A percentile compares a stretch with the other conserved stretches of the same genome.
Conservation (phyloP, 345 rosid species). For the Salix brachista region DNA sequence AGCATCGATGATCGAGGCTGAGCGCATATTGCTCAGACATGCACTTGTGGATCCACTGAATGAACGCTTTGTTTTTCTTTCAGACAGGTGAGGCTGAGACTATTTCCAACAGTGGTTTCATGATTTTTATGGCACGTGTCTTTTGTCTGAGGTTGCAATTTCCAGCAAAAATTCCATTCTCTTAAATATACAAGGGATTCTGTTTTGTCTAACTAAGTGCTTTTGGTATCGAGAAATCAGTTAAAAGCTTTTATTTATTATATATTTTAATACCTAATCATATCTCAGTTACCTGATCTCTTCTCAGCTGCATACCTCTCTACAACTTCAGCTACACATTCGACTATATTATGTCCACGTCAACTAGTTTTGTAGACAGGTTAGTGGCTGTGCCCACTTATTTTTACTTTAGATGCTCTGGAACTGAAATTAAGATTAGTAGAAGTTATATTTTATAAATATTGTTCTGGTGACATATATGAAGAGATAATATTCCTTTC, state of each 20-base stretch:
- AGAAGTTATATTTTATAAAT: not conserved
- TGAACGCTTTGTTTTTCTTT: slow-evolving; percentile 84
- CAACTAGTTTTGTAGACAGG: slow-evolving; percentile 97
- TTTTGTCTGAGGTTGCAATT: too few species aligned
- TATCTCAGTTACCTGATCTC: slow-evolving; percentile 35
- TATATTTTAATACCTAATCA: slow-evolving; percentile 27
- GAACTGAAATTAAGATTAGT: not conserved
- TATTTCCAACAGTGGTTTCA: slow-evolving; percentile 1
- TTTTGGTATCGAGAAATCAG: too few species aligned
- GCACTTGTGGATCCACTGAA: slow-evolving; percentile 74
- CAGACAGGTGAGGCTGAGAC: slow-evolving; percentile 72
- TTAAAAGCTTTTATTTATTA: not conserved
- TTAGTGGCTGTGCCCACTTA: slow-evolving; percentile 26
- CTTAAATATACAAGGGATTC: not conserved
- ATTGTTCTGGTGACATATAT: not conserved
- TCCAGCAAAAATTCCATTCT: not conserved
- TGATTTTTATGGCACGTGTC: not conserved
- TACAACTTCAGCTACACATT: slow-evolving; percentile 89
- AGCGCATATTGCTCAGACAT: slow-evolving; percentile 83
- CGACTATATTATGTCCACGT: slow-evolving; percentile 82
- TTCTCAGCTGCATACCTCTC: slow-evolving; percentile 94
- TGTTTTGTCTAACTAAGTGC: too few species aligned
- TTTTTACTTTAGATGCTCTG: not conserved
- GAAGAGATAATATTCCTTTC: not conserved
- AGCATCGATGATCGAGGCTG: slow-evolving; percentile 93